These are phyloP conservation scores for Chytriomyces sp. DNA, from an alignment of 192 early-diverging fungal species.

Conservation along the genomic window DNA sequence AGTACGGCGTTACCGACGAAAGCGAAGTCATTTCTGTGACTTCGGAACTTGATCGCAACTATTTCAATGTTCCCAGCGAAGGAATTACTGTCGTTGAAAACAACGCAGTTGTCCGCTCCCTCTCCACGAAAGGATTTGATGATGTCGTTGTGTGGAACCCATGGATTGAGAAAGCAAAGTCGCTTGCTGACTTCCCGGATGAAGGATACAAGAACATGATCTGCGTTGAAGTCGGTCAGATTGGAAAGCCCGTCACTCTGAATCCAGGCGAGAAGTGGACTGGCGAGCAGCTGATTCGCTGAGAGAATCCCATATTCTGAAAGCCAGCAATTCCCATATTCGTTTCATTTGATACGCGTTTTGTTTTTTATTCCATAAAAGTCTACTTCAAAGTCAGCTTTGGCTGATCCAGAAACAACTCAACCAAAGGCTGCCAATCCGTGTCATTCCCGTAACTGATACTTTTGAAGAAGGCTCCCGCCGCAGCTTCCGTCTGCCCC, in stretches of 20 bases:
- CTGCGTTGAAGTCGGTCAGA: slow-evolving; percentile 77
- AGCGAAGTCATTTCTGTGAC: slow-evolving; percentile 63
- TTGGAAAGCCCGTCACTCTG: slow-evolving; percentile 22
- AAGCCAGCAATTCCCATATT: not conserved
- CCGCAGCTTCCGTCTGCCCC: slow-evolving; percentile 62
- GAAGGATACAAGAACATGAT: slow-evolving; percentile 84
- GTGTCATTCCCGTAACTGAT: slow-evolving; percentile 68
- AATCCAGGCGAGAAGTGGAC: slow-evolving; percentile 15
- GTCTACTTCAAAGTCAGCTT: slow-evolving; percentile 55
- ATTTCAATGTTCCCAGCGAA: slow-evolving; percentile 64
- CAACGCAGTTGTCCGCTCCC: slow-evolving; percentile 19
- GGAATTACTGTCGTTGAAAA: slow-evolving; percentile 35
- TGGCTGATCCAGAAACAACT: slow-evolving; percentile 62
- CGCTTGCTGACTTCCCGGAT: slow-evolving; percentile 90
- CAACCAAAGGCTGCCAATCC: slow-evolving; percentile 67
- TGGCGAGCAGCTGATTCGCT: slow-evolving; percentile 21
- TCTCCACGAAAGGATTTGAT: slow-evolving; percentile 21
- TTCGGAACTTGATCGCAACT: slow-evolving; percentile 86
- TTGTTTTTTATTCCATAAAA: not conserved
- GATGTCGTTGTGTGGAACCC: slow-evolving; percentile 93
- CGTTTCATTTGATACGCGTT: not conserved
- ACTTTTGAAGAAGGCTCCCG: slow-evolving; percentile 65
- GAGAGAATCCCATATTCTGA: not conserved
- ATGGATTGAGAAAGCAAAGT: slow-evolving; percentile 86
- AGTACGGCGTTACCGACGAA: slow-evolving; percentile 16